These are phyloP conservation scores for Cokeromyces recurvatus DNA, from an alignment of 371 early-diverging fungal genomes.

Conservation along the genomic window DNA sequence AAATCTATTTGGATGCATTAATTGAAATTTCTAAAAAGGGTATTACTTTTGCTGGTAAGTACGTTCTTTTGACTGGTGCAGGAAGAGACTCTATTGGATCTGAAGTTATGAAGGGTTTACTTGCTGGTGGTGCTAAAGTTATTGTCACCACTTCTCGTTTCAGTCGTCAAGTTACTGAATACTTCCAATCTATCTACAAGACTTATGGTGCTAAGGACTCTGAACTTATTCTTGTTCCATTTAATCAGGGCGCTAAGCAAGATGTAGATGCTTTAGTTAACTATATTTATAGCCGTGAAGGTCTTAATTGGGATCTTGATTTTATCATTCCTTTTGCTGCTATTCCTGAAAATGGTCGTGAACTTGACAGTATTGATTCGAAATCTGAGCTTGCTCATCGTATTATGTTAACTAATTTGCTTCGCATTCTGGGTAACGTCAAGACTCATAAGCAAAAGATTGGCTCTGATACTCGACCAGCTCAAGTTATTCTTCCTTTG, in stretches of 20 bases:
- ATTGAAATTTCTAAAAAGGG: constrained; percentile 71
- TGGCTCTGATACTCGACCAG: constrained; percentile 83
- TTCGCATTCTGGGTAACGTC: constrained; percentile 79
- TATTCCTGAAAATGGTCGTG: constrained; percentile 85
- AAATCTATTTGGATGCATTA: constrained; percentile 73
- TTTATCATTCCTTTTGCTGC: constrained; percentile 95
- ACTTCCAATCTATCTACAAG: constrained; percentile 88
- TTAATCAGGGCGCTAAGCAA: constrained; percentile 88
- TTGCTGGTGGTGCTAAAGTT: constrained; percentile 90
- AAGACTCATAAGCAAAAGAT: constrained; percentile 78
- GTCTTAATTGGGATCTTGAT: constrained; percentile 91
- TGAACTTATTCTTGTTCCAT: constrained; percentile 89
- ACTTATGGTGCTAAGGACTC: constrained; percentile 85
- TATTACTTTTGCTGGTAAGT: constrained; percentile 75
- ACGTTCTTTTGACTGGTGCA: constrained; percentile 89
- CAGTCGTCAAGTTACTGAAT: constrained; percentile 76
- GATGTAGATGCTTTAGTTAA: constrained; percentile 79
- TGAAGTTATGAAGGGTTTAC: constrained; percentile 79
- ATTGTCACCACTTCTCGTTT: constrained; percentile 93
- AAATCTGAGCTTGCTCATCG: constrained; percentile 89
- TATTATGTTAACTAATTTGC: constrained; percentile 87
- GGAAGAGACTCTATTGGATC: constrained; percentile 92
- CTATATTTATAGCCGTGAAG: constrained; percentile 86
- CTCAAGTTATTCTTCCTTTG: constrained; percentile 87
- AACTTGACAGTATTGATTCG: constrained; percentile 82